These are phyloP conservation scores for Incumbomyces lentus DNA, from an alignment of 2,329 filamentous ascomycete genomes.

Conservation along the genomic window DNA sequence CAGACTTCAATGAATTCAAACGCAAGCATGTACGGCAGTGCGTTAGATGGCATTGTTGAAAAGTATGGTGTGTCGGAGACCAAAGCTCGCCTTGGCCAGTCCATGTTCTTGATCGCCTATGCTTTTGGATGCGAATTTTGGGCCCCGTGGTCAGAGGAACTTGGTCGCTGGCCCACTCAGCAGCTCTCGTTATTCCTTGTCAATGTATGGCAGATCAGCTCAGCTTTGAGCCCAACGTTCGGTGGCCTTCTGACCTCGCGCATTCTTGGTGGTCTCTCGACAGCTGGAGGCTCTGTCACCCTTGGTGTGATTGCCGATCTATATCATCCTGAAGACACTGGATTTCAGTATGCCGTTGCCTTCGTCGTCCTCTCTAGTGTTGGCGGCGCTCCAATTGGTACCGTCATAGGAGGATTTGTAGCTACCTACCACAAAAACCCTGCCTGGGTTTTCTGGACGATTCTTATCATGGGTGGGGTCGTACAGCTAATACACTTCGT, in stretches of 20 bases:
- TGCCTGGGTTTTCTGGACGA: slow-evolving; percentile 55
- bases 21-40: slow-evolving; percentile 61
- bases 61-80: slow-evolving; percentile 59
- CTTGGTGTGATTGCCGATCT: slow-evolving; percentile 56
- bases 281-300: slow-evolving; percentile 55
- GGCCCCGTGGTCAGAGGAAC: slow-evolving; percentile 78
- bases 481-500: slow-evolving; percentile 42
- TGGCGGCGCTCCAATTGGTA: slow-evolving; percentile 44
- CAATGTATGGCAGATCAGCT: slow-evolving; percentile 65
- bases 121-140: slow-evolving; percentile 81
- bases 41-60: slow-evolving; percentile 49
- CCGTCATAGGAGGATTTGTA: slow-evolving; percentile 46
- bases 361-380: slow-evolving; percentile 51
- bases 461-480: slow-evolving; percentile 45
- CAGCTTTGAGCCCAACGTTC: slow-evolving; percentile 63
- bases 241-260: slow-evolving; percentile 58
- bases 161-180: slow-evolving; percentile 64
- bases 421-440: slow-evolving; percentile 36
- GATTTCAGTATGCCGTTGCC: slow-evolving; percentile 45
- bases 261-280: slow-evolving; percentile 51
- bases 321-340: slow-evolving; percentile 46
- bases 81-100: slow-evolving; percentile 59
- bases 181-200: slow-evolving; percentile 63
- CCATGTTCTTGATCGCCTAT: slow-evolving; percentile 67
- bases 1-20: slow-evolving; percentile 72